Base-by-base conservation (phyloP, 441 rosid genomes). In the Pelargonium myrrhifolium region DNA sequence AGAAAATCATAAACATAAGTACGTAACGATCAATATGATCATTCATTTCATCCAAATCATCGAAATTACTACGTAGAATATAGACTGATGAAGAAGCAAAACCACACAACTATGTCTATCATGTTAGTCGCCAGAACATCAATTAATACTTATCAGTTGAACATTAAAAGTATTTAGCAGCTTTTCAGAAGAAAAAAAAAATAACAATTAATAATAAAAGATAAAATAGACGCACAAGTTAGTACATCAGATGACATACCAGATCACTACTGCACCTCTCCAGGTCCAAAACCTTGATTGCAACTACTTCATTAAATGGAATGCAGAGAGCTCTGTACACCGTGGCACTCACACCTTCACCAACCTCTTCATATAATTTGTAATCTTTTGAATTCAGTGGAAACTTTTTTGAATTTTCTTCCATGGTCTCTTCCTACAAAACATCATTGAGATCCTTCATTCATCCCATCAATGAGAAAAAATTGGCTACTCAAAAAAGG, bases 341-440 rank as follows among this genome's bases (percentile, higher is more conserved):
- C 73, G 86, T 83, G 51, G 99, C 98, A 45, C 98, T 92, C 77
- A 92, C 97, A 73, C 99, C 99, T 83, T 94, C 99, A 65, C 99
- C 99, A 77, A 94, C 89, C 77, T 89, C 97, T 83, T 94, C 99
- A 68, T 78, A 84, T 71, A 88, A 77, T 77, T 77, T 87, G 75
- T 94, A 94, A 75, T 94, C 96, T 72, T 82, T 84, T 58, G 96
- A 93, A 79, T 67, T 68, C 65, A 86, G 75, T 73, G 99, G 99
- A 78, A 72, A 89, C 65, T 75, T 86, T 80, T 87, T 94, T 75
- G 73, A 68, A 31, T 3, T 31, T 31, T 31, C 4, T 31, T 84
- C 91, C 97, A 89, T 91, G 64, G 65, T 78, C 76, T 65, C 70
- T 64, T 64, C 73, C 79, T 73, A 83, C 40, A 83, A 65, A 76